A percentile compares a stretch with the other conserved stretches of the same genome.
Evolutionary conservation across 805 yeast species (phyloP).

Genomic region (Diddensiella caesifluorescens): DNA sequence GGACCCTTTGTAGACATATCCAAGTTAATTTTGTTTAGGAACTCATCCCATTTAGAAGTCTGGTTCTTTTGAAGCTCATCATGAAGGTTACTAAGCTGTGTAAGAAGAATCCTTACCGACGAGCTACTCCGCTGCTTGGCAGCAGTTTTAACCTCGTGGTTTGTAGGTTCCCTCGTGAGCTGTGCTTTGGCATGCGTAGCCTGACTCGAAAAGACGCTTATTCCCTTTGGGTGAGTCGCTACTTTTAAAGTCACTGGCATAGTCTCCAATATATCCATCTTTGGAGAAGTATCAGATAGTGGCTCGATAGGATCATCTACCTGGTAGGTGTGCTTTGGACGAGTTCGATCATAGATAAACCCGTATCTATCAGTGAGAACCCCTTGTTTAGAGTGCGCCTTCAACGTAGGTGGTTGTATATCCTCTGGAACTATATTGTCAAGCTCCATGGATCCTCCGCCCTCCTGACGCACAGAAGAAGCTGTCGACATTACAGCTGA

Average conservation of each 20-base stretch:
- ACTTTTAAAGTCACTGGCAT: neutral
- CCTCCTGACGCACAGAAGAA: slow-evolving; percentile 7
- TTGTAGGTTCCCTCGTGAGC: neutral
- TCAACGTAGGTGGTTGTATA: slow-evolving; percentile 33
- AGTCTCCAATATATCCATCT: neutral
- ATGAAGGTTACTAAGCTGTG: slow-evolving; percentile 40
- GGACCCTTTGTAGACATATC: slow-evolving; percentile 18
- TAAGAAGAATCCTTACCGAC: slow-evolving; percentile 30
- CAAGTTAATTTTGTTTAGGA: slow-evolving; percentile 34
- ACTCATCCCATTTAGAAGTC: slow-evolving; percentile 43
- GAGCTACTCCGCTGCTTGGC: neutral
- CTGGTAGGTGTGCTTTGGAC: neutral
- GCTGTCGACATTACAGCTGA: slow-evolving; percentile 3
- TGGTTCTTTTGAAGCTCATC: slow-evolving; percentile 39
- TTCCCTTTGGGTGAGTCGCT: neutral
- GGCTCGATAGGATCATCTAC: neutral
- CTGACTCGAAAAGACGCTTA: neutral
- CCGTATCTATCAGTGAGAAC: slow-evolving; percentile 45
- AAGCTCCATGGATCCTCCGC: slow-evolving; percentile 43
- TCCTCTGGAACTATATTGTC: slow-evolving; percentile 32
- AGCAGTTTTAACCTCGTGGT: neutral
- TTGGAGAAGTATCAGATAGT: too few relatives aligned
- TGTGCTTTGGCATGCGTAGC: neutral
- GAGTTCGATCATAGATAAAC: slow-evolving; percentile 32
- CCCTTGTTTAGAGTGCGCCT: slow-evolving; percentile 18